Percentiles rank a stretch among this genome's conserved stretches.
Conservation (phyloP, 164 flowering plant species). For the Platanus orientalis region DNA sequence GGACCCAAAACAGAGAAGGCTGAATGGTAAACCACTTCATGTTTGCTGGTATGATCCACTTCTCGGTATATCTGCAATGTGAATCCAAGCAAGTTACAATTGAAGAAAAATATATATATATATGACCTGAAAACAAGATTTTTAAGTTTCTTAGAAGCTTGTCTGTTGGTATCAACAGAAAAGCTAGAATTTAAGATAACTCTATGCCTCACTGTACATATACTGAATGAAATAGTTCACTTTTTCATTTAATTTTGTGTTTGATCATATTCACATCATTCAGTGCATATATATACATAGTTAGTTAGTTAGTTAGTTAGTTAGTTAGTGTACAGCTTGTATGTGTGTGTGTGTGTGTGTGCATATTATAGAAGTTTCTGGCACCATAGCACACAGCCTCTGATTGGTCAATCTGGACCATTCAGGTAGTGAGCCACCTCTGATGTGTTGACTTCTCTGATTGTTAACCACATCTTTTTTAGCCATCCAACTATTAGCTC, state of each 20-base stretch:
- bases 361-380: background rate
- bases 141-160: too few relatives aligned
- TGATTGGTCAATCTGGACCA: background rate
- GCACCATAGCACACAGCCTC: background rate
- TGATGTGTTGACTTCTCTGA: background rate
- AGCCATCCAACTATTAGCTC: too few relatives aligned
- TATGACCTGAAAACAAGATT: background rate
- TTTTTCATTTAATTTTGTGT: too few relatives aligned
- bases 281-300: too few relatives aligned
- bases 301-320: too few relatives aligned
- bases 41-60: slow-evolving; percentile 55
- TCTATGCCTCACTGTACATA: too few relatives aligned
- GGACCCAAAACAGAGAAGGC: slow-evolving; percentile 42
- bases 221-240: too few relatives aligned
- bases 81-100: slow-evolving; percentile 6
- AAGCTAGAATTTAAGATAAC: too few relatives aligned
- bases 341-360: background rate
- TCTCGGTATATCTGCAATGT: slow-evolving; percentile 76
- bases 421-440: background rate
- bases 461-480: too few relatives aligned
- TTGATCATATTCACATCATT: too few relatives aligned
- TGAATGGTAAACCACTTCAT: slow-evolving; percentile 64
- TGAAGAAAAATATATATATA: background rate
- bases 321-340: too few relatives aligned
- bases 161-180: too few relatives aligned